Evolutionary conservation across 495 filamentous ascomycete species (phyloP), one percentile per base, ranked within the genome.

Genomic region (Hypoxylon trugodes): DNA sequence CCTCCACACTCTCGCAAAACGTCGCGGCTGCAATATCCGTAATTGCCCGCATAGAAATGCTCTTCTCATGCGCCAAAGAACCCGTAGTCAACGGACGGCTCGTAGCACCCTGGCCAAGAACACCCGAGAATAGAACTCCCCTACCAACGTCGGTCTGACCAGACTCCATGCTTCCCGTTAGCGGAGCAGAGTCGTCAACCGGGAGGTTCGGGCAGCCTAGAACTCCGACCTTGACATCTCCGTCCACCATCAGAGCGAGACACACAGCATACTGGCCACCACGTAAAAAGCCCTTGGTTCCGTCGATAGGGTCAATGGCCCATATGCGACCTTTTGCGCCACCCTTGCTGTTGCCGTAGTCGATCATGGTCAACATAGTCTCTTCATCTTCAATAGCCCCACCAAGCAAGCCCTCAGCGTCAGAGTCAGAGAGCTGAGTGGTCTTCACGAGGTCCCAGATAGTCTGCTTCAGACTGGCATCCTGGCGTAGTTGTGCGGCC

Each of bases 261-360:
- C 93, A 96, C 24, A 99, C 91, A 18, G 95, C 95, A 72, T 99
- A 99, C 77, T 99, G 95, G 13, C 92, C 95, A n/a, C 96, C 96
- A 43, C 95, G 84, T 47, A 99, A 81, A 77, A 99, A 99, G 21
- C 95, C 95, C 75, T 96, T 95, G 52, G 95, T 99, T 40, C 95
- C 95, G 74, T 99, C 95, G 57, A 99, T 96, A 32, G 95, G 95
- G 76, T 99, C 95, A 42, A 99, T 82, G 15, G 95, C 91, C 95
- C 95, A 99, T 75, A 97, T 92, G 58, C 95, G 83, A 21, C 95
- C 95, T 65, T 83, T 84, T 41, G 80, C 63, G 15, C 95, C 95
- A 59, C 96, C 95, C 36, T 83, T 74, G 69, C 89, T 92, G 59
- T 88, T 89, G 35, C 95, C 95, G 43, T 80, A 77, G 77, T 96